Percentiles rank a stretch among this genome's conserved stretches.
Conservation (phyloP, 352 stramenopile genomes). For the Phytophthora parvispora region DNA sequence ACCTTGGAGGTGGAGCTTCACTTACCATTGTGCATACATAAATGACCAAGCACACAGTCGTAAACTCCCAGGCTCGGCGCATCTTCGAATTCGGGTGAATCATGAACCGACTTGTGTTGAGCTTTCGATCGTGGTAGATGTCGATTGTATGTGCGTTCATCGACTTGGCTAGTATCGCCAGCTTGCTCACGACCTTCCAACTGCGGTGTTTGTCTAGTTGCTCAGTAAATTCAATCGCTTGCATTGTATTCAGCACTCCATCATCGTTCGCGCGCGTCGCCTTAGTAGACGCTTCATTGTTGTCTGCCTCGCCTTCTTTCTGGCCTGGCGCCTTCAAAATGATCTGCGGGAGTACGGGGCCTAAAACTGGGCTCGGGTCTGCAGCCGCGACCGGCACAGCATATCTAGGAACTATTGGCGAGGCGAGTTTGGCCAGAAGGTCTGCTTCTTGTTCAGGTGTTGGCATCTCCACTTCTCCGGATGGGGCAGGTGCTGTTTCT, state of each 20-base stretch:
- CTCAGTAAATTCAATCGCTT: conserved; percentile 9
- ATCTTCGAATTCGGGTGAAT: conserved; percentile 86
- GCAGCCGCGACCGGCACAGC: neutral
- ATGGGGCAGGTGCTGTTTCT: conserved; percentile 2
- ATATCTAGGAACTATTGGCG: conserved; percentile 15
- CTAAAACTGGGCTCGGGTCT: conserved; percentile 1
- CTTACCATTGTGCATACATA: conserved; percentile 79
- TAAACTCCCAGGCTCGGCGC: conserved; percentile 74
- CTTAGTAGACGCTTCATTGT: neutral
- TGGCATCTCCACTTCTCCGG: neutral
- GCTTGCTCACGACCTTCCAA: conserved; percentile 42
- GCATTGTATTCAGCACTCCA: conserved; percentile 11
- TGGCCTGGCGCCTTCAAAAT: neutral
- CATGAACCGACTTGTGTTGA: conserved; percentile 70
- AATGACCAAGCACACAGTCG: conserved; percentile 78
- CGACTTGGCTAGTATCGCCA: conserved; percentile 37
- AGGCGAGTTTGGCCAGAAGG: conserved; percentile 18
- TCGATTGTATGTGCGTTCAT: conserved; percentile 66
- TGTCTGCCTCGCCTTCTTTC: neutral
- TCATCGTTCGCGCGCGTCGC: conserved; percentile 5
- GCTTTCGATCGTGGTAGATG: conserved; percentile 83
- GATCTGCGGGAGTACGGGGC: conserved; percentile 9
- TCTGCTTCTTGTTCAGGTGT: conserved; percentile 5
- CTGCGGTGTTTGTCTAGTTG: conserved; percentile 3
- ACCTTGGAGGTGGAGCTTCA: too few relatives aligned